Percentiles rank a stretch among this genome's conserved stretches.
Evolutionary conservation across 192 early-diverging fungal genomes (phyloP).

Genomic region (Backusella circina): DNA sequence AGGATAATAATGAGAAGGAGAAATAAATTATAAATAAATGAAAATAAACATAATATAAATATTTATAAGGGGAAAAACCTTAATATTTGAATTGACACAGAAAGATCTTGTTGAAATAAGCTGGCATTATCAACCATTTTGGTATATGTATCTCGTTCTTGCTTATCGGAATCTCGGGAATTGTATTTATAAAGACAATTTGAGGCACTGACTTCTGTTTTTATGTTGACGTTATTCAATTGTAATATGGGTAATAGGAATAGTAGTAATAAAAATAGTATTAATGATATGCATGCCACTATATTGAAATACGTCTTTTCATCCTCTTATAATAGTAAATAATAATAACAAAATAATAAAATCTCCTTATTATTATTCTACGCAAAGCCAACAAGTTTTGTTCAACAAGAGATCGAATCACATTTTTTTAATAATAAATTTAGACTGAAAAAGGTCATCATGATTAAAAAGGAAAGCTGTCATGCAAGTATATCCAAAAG

Average conservation of each 20-base stretch:
- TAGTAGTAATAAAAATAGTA: neutral
- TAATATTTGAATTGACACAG: too few species aligned
- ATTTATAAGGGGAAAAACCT: neutral
- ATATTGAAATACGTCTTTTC: too few species aligned
- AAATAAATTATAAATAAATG: neutral
- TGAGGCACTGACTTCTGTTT: neutral
- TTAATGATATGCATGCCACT: too few species aligned
- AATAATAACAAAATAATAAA: neutral
- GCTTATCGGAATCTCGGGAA: neutral
- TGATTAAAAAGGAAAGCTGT: neutral
- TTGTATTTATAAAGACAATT: neutral
- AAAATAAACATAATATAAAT: neutral
- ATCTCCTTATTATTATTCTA: neutral
- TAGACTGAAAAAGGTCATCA: neutral
- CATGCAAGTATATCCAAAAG: neutral
- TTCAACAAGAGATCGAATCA: neutral
- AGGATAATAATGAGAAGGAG: constrained; percentile 7
- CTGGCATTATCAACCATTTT: neutral
- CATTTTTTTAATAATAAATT: neutral
- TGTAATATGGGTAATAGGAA: too few species aligned
- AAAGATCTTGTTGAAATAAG: neutral
- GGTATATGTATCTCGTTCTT: neutral
- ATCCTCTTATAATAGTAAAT: too few species aligned
- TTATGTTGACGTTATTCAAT: too few species aligned
- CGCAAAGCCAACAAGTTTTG: neutral